Evolutionary conservation across 176 grass and related monocot genomes (phyloP).

Genomic region (Carex cristatella): DNA sequence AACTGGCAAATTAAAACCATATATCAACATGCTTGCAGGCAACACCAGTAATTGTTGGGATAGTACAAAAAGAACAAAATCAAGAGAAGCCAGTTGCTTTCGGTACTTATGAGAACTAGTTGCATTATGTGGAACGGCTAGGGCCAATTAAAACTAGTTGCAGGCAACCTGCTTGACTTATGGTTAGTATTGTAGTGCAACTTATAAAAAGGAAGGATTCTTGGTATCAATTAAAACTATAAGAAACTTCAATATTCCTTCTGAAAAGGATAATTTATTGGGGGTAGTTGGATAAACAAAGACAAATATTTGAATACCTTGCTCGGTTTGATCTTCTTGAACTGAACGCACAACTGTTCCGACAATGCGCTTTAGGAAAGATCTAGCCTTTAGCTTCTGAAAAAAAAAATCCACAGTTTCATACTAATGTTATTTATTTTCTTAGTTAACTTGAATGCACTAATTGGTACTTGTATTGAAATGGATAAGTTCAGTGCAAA

Average conservation of each 20-base stretch:
- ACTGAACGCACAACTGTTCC: constrained; percentile 94
- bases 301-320: constrained; percentile 48
- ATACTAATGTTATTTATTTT: background rate
- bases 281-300: background rate
- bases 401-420: constrained; percentile 8
- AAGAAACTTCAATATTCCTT: background rate
- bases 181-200: background rate
- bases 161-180: background rate
- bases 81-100: background rate
- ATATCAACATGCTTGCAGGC: background rate
- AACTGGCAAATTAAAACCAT: background rate
- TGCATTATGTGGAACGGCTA: background rate
- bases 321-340: constrained; percentile 95
- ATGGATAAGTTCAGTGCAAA: background rate
- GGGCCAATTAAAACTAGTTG: background rate
- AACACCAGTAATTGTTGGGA: background rate
- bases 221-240: background rate
- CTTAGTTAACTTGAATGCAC: background rate
- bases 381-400: constrained; percentile 92
- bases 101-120: background rate
- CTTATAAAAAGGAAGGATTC: background rate
- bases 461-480: background rate
- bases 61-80: background rate
- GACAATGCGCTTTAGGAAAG: constrained; percentile 86
- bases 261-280: background rate